Percentiles rank a stretch among this genome's conserved stretches.
Conservation (phyloP, 1,284 basidiomycete genomes). For the Apiotrichum domesticum region DNA sequence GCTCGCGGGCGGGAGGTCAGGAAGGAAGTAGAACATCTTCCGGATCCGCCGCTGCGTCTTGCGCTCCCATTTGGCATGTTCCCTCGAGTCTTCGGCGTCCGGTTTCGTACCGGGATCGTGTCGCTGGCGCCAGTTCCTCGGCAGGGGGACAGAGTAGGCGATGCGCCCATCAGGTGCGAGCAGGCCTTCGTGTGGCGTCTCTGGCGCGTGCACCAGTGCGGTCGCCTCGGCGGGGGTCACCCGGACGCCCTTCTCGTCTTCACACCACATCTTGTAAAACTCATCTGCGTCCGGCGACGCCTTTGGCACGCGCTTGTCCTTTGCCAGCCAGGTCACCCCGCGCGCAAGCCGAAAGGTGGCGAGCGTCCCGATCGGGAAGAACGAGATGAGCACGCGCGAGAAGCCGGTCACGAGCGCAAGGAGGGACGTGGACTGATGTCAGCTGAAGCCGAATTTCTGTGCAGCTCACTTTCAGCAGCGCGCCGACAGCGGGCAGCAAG, state of each 20-base stretch:
- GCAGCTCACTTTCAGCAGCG: slow-evolving; percentile 38
- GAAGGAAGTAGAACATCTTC: slow-evolving; percentile 25
- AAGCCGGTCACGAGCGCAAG: slow-evolving; percentile 36
- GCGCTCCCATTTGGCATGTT: slow-evolving; percentile 4
- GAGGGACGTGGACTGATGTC: slow-evolving; percentile 49
- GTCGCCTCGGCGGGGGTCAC: slow-evolving; percentile 20
- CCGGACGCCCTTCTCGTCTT: slow-evolving; percentile 27
- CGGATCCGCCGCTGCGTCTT: slow-evolving; percentile 2
- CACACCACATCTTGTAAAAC: slow-evolving; percentile 43
- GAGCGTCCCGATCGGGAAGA: slow-evolving; percentile 41
- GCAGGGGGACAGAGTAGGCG: slow-evolving; percentile 24
- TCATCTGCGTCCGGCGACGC: slow-evolving; percentile 32
- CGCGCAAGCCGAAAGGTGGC: slow-evolving; percentile 25
- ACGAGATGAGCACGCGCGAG: slow-evolving; percentile 42
- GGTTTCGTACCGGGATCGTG: background rate
- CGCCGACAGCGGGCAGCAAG: slow-evolving; percentile 34
- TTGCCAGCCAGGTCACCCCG: slow-evolving; percentile 23
- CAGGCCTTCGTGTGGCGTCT: slow-evolving; percentile 17
- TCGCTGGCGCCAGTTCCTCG: slow-evolving; percentile 7
- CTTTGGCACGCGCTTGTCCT: slow-evolving; percentile 23
- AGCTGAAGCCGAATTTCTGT: background rate
- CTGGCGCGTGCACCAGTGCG: slow-evolving; percentile 12
- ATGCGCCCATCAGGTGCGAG: slow-evolving; percentile 24
- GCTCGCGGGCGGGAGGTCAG: slow-evolving; percentile 29
- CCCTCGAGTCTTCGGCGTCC: slow-evolving; percentile 4